Evolutionary conservation across 2,329 filamentous ascomycete species (phyloP).

Genomic region (Dactylella cylindrospora): DNA sequence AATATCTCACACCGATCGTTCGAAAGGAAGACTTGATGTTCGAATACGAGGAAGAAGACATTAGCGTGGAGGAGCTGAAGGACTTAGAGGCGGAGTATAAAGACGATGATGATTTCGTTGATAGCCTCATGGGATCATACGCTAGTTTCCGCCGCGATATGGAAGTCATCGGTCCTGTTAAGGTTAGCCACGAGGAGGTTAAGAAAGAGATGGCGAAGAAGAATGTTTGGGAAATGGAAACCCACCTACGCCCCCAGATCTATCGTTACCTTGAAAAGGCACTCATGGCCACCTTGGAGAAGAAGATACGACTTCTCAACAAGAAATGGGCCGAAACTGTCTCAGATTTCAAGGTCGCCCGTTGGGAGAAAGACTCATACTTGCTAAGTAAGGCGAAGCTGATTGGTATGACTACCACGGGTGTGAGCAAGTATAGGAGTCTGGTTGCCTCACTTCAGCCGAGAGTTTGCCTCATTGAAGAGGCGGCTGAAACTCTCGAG

Average conservation of each 20-base stretch:
- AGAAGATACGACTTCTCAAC: slow-evolving; percentile 58
- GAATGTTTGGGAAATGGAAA: slow-evolving; percentile 65
- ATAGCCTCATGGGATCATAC: slow-evolving; percentile 56
- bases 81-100: slow-evolving; percentile 63
- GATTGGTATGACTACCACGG: slow-evolving; percentile 74
- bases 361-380: slow-evolving; percentile 62
- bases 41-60: slow-evolving; percentile 62
- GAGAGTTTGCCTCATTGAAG: slow-evolving; percentile 71
- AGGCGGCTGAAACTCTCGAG: slow-evolving; percentile 75
- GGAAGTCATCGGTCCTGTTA: slow-evolving; percentile 51
- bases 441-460: slow-evolving; percentile 68
- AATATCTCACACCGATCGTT: slow-evolving; percentile 52
- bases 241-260: slow-evolving; percentile 61
- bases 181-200: slow-evolving; percentile 51
- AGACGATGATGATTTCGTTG: slow-evolving; percentile 59
- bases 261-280: slow-evolving; percentile 66
- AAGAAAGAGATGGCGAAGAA: slow-evolving; percentile 52
- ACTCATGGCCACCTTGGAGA: slow-evolving; percentile 57
- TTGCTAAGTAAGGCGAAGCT: slow-evolving; percentile 64
- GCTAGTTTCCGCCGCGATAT: slow-evolving; percentile 4
- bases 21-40: slow-evolving; percentile 55
- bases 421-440: slow-evolving; percentile 75
- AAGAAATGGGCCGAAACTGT: slow-evolving; percentile 58
- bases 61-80: slow-evolving; percentile 63
- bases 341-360: slow-evolving; percentile 60